A percentile compares a stretch with the other conserved stretches of the same genome.
Evolutionary conservation across 345 rosid species (phyloP).

Genomic region (Eucalyptus brandiana): DNA sequence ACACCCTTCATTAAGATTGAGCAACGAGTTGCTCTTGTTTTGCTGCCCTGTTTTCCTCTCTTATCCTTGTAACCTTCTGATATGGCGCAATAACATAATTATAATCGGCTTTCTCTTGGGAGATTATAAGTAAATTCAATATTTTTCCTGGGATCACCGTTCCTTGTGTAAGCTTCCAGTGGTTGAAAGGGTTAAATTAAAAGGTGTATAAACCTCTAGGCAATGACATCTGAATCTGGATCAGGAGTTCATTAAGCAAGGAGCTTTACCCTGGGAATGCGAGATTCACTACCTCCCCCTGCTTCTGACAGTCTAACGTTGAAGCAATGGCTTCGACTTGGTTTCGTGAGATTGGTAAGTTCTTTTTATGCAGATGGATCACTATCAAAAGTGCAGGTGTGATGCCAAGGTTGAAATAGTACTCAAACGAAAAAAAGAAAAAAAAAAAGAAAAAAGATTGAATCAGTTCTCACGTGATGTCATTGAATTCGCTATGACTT

Average conservation of each 20-base stretch:
- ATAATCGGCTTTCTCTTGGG: background rate
- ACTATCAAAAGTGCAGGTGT: background rate
- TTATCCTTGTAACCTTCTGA: background rate
- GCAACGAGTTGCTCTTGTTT: background rate
- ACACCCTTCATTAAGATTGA: background rate
- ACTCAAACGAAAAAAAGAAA: background rate
- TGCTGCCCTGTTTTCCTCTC: background rate
- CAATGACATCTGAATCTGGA: background rate
- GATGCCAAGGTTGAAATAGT: background rate
- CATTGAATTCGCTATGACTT: background rate
- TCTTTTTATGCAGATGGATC: background rate
- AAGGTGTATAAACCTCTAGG: background rate
- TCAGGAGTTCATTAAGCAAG: background rate
- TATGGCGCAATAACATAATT: background rate
- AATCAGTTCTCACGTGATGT: background rate
- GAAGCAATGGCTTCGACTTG: background rate
- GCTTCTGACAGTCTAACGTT: background rate
- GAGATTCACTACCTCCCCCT: background rate
- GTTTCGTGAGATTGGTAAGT: background rate
- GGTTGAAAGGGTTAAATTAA: background rate
- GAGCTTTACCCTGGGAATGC: too few species aligned
- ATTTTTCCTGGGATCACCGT: background rate
- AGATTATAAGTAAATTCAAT: background rate
- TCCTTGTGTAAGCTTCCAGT: background rate
- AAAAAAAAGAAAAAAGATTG: background rate